phyloP scores from a whole-genome alignment of 495 filamentous ascomycete genomes.

The Endocarpon pusillum region DNA sequence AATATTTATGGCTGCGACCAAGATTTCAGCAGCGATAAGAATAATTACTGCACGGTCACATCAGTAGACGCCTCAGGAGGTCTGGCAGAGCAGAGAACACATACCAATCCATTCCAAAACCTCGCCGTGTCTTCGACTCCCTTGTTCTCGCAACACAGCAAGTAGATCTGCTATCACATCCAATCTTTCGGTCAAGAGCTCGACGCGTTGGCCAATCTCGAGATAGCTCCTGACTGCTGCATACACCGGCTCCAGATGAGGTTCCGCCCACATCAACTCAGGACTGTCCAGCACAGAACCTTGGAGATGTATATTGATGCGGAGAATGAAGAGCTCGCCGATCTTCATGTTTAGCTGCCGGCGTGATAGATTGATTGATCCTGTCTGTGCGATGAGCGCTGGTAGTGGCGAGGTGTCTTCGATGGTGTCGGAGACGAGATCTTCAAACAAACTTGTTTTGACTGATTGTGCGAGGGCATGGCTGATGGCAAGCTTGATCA shows the following conservation, averaged over 20 bases:
- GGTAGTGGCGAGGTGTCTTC: conserved; percentile 78
- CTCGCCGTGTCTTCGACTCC: conserved; percentile 90
- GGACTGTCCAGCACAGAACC: conserved; percentile 93
- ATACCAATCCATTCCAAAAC: conserved; percentile 90
- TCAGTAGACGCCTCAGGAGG: too few relatives aligned
- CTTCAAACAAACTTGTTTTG: conserved; percentile 93
- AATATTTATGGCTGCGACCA: conserved; percentile 90
- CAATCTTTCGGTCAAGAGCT: conserved; percentile 71
- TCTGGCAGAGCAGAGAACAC: conserved; percentile 13
- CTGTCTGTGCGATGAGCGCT: conserved; percentile 74
- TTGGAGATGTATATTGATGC: conserved; percentile 96
- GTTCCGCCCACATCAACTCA: conserved; percentile 96
- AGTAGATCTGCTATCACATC: conserved; percentile 90
- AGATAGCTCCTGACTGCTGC: conserved; percentile 86
- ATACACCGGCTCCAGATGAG: conserved; percentile 88
- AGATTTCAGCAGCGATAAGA: conserved; percentile 87
- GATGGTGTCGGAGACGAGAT: conserved; percentile 85
- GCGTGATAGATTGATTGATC: conserved; percentile 69
- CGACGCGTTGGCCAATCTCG: conserved; percentile 95
- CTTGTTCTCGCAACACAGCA: conserved; percentile 87
- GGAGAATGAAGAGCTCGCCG: conserved; percentile 88
- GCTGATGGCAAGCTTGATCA: conserved; percentile 92
- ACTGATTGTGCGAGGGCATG: conserved; percentile 91
- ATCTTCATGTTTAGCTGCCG: conserved; percentile 96
- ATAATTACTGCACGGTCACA: conserved; percentile 52